Base-by-base conservation (phyloP, 148 eudicot species). In the Fagopyrum esculentum region DNA sequence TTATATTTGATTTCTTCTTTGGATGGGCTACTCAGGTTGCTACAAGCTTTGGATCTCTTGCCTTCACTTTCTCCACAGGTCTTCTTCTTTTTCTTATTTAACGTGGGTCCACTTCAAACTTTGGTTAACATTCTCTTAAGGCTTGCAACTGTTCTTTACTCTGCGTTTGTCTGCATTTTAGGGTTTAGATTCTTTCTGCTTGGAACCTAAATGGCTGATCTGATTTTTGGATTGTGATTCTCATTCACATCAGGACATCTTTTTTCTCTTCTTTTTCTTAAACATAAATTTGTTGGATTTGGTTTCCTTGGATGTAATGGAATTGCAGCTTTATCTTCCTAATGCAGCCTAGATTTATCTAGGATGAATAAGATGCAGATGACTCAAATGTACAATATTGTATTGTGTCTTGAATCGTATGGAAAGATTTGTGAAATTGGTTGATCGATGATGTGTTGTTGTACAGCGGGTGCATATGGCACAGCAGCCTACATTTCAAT, bases 391-490 rank as follows among this genome's bases (percentile, higher is more conserved):
- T 8, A 56, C 17, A 54, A 22, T 22, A 22, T n/a, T 11, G 29
- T 17, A 5, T 56, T 56, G 9, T 56, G 59, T 56, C 26, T 56
- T 56, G 61, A 56, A 17, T 56, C 19, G 61, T n/a, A 6, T 56
- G 6, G 61, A 17, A 56, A 6, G 61, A 6, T 22, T 22, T 22
- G 26, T 35, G 40, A 35, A 35, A 35, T 35, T 35, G 8, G 2
- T 9, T 60, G 66, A 60, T 60, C 40, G 10, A 60, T 60, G 69
- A 45, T 6, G 40, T 35, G 40, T 56, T 59, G 45, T 63, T 63
- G n/a, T 4, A 9, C 73, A 76, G 78, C 90, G n/a, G 96, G 97
- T 48, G 95, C 93, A n/a, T 91, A 89, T 69, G 98, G 98, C 49
- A 82, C 86, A 0, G 85, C 90, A 0, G 88, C 97, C 0, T 88